Evolutionary conservation across 129 eudicot species (phyloP), one percentile per base, ranked within the genome.

Genomic region (Pseudognaphalium luteoalbum): DNA sequence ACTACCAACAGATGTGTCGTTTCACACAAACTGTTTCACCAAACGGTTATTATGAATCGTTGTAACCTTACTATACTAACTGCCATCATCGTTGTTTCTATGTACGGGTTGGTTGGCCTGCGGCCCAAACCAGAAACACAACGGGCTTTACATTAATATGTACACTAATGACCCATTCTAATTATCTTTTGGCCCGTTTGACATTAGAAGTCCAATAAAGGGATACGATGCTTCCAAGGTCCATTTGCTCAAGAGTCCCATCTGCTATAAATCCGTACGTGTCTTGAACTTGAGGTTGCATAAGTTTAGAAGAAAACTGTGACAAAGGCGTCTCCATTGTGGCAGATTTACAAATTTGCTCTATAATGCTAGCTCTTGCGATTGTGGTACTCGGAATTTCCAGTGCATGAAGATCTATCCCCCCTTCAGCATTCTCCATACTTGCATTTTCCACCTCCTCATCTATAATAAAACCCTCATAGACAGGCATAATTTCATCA

Each of bases 301-400:
- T 70, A 59, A 72, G 80, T 50, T 83, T 32, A 59, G 98, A 71
- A 39, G 89, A 79, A 69, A 93, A 76, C 41, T 78, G 78, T 17
- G 96, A 77, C 41, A 70, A 66, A 28, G 96, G 94, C 63, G 89
- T 81, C 41, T 85, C 77, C 80, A 76, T 81, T 83, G 83, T 81
- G 57, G 91, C 83, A 81, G 93, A 84, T 84, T 71, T 87, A 81
- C 96, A 87, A 20, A 86, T 72, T 80, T 86, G 81, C 72, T 86
- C 96, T 74, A 85, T 65, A 54, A 87, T 57, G 80, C 91, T 86
- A 56, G 89, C 92, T 42, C 86, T 86, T 65, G 80, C 89, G 28
- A 83, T 63, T 59, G 83, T 77, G 62, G 66, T 81, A 39, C 86
- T 74, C 6, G 88, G 73, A 70, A 78, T 71, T 41, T 87, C 82